Conservation (phyloP, 1,284 basidiomycete species). For the Cystobasidiaceae sp. region DNA sequence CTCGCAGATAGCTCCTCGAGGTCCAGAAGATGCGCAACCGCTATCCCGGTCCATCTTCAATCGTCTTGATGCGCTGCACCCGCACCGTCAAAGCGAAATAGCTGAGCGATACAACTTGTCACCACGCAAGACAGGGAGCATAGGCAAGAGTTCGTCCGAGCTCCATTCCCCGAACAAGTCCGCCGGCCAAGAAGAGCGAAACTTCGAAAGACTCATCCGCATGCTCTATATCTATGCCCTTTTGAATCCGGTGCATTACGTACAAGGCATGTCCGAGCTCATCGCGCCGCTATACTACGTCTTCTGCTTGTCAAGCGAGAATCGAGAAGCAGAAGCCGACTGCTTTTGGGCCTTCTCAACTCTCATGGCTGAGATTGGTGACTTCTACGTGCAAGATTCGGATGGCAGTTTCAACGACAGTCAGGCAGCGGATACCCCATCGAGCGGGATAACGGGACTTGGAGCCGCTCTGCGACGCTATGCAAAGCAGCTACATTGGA, state of each 20-base stretch:
- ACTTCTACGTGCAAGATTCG: slow-evolving; percentile 30
- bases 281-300: slow-evolving; percentile 30
- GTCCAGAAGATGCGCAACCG: neutral
- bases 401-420: slow-evolving; percentile 16
- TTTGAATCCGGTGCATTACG: slow-evolving; percentile 28
- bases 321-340: slow-evolving; percentile 22
- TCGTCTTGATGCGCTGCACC: slow-evolving; percentile 11
- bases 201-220: slow-evolving; percentile 25
- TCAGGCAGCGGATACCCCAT: neutral
- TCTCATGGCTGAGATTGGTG: slow-evolving; percentile 26
- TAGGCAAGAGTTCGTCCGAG: neutral
- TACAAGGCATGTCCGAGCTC: slow-evolving; percentile 31
- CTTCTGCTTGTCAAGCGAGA: slow-evolving; percentile 16
- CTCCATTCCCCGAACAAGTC: neutral
- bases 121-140: neutral
- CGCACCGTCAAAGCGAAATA: slow-evolving; percentile 24
- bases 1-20: neutral
- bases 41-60: slow-evolving; percentile 8
- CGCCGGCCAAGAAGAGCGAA: neutral
- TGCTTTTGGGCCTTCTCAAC: slow-evolving; percentile 27
- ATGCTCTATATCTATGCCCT: slow-evolving; percentile 24
- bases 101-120: slow-evolving; percentile 22
- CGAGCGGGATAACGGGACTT: slow-evolving; percentile 4
- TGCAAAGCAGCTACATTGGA: slow-evolving; percentile 26
- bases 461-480: slow-evolving; percentile 21